A percentile compares a stretch with the other conserved stretches of the same genome.
Evolutionary conservation across 768 basidiomycete species (phyloP).

Genomic region (Paxillus rubicundulus): DNA sequence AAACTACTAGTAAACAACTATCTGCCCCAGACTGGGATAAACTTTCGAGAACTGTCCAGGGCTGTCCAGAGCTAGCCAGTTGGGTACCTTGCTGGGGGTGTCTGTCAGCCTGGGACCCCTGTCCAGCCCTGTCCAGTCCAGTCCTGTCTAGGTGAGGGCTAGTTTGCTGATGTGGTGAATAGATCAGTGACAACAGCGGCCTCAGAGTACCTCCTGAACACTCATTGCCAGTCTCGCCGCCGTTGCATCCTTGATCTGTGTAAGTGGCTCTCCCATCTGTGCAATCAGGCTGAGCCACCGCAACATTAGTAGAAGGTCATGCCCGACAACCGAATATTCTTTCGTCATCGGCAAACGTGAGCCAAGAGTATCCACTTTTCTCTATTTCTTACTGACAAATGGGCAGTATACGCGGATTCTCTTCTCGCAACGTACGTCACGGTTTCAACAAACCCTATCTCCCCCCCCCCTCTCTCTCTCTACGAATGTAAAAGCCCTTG

Average conservation of each 20-base stretch:
- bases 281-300: background rate
- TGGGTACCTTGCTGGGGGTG: too few relatives aligned
- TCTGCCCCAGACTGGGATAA: too few relatives aligned
- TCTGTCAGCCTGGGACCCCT: too few relatives aligned
- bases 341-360: conserved; percentile 24
- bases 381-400: background rate
- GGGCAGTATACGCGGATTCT: conserved; percentile 25
- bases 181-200: background rate
- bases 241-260: conserved; percentile 17
- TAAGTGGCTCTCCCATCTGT: conserved; percentile 1
- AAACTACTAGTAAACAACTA: too few relatives aligned
- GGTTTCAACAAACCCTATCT: background rate
- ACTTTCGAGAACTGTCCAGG: too few relatives aligned
- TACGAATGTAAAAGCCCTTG: background rate
- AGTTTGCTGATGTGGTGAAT: too few relatives aligned
- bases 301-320: conserved; percentile 16
- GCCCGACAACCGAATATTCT: conserved; percentile 24
- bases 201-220: background rate
- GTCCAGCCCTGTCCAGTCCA: too few relatives aligned
- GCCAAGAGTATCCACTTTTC: background rate
- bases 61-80: too few relatives aligned
- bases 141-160: too few relatives aligned
- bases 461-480: too few relatives aligned
- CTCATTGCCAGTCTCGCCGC: conserved; percentile 11
- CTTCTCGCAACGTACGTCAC: conserved; percentile 27